Conservation (phyloP, 2,329 filamentous ascomycete species). For the Claviceps sp. region DNA sequence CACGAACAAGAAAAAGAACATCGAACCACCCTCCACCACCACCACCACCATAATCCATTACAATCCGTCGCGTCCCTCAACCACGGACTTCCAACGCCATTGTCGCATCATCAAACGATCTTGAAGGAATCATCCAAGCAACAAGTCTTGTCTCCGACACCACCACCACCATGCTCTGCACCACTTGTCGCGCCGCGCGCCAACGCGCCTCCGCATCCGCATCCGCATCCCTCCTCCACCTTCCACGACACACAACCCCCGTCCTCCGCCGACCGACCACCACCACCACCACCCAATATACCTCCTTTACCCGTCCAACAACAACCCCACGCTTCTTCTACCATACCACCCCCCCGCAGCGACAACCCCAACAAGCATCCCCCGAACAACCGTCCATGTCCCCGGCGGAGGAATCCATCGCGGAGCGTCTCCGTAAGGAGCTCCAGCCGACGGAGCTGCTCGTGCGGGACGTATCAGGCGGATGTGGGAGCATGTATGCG, state of each 20-base stretch:
- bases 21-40: no score
- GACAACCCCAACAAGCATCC: background rate
- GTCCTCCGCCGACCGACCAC: background rate
- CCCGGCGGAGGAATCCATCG: slow-evolving; percentile 46
- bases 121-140: no score
- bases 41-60: no score
- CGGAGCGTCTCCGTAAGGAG: slow-evolving; percentile 35
- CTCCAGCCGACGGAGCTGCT: slow-evolving; percentile 39
- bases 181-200: background rate
- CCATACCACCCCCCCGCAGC: background rate
- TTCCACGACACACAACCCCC: background rate
- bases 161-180: background rate
- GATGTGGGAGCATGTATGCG: slow-evolving; percentile 79
- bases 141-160: no score
- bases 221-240: background rate
- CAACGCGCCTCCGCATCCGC: background rate
- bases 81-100: no score
- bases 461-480: slow-evolving; percentile 70
- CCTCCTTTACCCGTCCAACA: no score
- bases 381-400: slow-evolving; percentile 16
- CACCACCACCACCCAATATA: background rate
- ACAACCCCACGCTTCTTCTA: background rate
- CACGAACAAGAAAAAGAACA: no score
- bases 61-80: no score
- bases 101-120: no score